These are phyloP conservation scores for Podila verticillata DNA, from an alignment of 192 early-diverging fungal species.

Conservation along the genomic window DNA sequence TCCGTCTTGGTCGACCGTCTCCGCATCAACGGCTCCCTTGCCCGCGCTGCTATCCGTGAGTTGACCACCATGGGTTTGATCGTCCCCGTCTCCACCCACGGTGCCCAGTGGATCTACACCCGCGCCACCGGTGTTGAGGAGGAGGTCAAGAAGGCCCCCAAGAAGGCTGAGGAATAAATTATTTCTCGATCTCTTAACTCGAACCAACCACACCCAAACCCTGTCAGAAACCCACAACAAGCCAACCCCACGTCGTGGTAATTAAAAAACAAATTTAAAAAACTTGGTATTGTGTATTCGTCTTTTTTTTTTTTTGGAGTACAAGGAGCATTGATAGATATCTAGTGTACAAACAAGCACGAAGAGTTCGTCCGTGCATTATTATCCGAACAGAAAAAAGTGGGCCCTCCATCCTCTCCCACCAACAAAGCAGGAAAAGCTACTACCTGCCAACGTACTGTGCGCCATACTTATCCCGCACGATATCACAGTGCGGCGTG, in stretches of 20 bases:
- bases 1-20: conserved; percentile 98
- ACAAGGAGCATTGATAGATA: too few species aligned
- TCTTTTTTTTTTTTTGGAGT: too few species aligned
- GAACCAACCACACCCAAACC: neutral
- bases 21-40: conserved; percentile 95
- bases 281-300: neutral
- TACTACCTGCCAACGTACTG: neutral
- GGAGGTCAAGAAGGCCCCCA: conserved; percentile 44
- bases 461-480: conserved; percentile 37
- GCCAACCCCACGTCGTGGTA: neutral
- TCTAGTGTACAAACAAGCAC: too few species aligned
- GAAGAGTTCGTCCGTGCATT: too few species aligned
- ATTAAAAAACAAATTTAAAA: neutral
- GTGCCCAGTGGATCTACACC: conserved; percentile 87
- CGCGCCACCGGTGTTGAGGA: conserved; percentile 59
- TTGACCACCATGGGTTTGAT: conserved; percentile 77
- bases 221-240: neutral
- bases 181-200: neutral
- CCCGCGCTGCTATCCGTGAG: conserved; percentile 64
- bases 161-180: conserved; percentile 40
- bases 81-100: conserved; percentile 87
- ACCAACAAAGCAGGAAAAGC: neutral
- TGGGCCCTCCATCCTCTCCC: too few species aligned
- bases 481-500: conserved; percentile 74
- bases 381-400: too few species aligned